Base-by-base conservation (phyloP, 1,284 basidiomycete genomes). In the Melampsora americana region DNA sequence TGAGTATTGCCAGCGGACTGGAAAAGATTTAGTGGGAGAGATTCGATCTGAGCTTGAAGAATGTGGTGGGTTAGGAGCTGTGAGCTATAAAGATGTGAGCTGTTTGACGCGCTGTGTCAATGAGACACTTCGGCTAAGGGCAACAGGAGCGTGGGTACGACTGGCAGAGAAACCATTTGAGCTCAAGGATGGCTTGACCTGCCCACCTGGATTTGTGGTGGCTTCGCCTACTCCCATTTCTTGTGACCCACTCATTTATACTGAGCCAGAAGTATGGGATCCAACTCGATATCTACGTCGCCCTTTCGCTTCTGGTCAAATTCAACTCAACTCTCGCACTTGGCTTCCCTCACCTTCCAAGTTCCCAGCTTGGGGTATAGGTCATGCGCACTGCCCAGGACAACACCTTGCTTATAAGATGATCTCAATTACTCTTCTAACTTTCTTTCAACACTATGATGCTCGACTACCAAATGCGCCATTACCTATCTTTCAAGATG, bases 311-410 rank as follows among this genome's bases (percentile, higher is more conserved):
- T n/a, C 26, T 39, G 32, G 32, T 62, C 1, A 62, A 39, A 62
- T 62, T 30, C 28, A 20, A 20, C 61, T 62, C 61, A 28, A 62
- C 32, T 39, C 61, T 35, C 53, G 53, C 20, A 53, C 53, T n/a
- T 53, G 50, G 7, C 53, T 65, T 56, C 73, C 73, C 12, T 56
- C 42, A n/a, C 42, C 42, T 26, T 65, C 73, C 7, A 56, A 64
- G 32, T 75, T 75, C 44, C 64, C 66, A 16, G 65, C 73, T 64
- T 75, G 66, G 65, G 44, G 73, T 64, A 26, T 75, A 14, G 73
- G 73, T 35, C 73, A 69, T 26, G 65, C 64, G 4, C 73, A 75
- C 35, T 75, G 73, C 59, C 73, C 73, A 50, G 73, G 73, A 11
- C 66, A 75, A 48, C 66, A 68, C 56, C 30, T 75, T 39, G 73